Evolutionary conservation across 2,329 filamentous ascomycete genomes (phyloP), one percentile per base, ranked within the genome.

Genomic region (Didymella pinodella): DNA sequence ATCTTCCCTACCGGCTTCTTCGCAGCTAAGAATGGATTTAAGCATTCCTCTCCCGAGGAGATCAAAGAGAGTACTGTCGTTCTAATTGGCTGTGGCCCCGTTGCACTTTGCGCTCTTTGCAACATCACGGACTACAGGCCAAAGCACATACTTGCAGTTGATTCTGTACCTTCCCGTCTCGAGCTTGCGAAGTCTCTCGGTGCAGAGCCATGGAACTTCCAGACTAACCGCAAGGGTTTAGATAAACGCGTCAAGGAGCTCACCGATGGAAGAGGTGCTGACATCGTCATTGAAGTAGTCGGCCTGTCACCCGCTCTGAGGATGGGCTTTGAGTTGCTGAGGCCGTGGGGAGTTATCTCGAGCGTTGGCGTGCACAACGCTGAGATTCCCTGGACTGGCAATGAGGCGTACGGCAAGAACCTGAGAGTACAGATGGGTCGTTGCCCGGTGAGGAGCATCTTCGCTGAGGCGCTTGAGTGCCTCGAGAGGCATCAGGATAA

Each of bases 1-100:
- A 96, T 97, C 69, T 96, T 95, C 77, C 93, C 93, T 29, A 84
- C 82, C 0, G 91, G 93, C 7, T 96, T 87, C 79, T 96, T 93
- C 68, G 93, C 91, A 7, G 91, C 91, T 4, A 84, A 85, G 57
- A 95, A 92, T 70, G 93, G 88, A 7, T 89, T 96, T 75, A 85
- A 86, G 57, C 79, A 88, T 70, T 82, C 89, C 38, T 81, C 79
- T 14, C 69, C 72, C 14, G 83, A 87, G 61, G 82, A 88, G 55
- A 85, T 89, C 50, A 77, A 82, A 18, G 85, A 91, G 46, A 86
- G 88, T 59, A 91, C 89, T 0, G 88, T 92, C 0, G 90, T 96
- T 1, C 80, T 96, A 20, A 86, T 97, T 59, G 93, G 93, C 5
- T 96, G 93, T 71, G 93, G 93, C 1, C 82, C 81, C 0, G 82